Conservation (phyloP, 2,329 filamentous ascomycete genomes). For the Fusarium agapanthi region DNA sequence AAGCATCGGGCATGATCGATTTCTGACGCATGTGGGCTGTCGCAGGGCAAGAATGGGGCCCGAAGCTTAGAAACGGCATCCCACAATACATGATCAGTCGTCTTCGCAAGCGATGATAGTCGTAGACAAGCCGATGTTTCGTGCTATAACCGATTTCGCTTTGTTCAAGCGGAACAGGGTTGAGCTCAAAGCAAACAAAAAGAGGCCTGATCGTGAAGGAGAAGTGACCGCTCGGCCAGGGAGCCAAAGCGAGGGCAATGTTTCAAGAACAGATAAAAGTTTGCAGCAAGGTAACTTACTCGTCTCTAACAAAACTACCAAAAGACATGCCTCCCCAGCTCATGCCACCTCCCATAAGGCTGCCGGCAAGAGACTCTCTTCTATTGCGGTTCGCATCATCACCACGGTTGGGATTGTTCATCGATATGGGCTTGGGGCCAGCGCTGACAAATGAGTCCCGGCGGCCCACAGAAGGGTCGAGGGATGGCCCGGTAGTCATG, state of each 20-base stretch:
- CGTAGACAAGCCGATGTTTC: neutral
- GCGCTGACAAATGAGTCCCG: slow-evolving; percentile 73
- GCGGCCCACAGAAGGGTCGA: slow-evolving; percentile 66
- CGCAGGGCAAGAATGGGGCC: slow-evolving; percentile 26
- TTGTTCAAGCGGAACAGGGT: neutral
- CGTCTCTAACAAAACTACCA: slow-evolving; percentile 95
- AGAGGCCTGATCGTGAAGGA: neutral
- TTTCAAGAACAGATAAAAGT: slow-evolving; percentile 1
- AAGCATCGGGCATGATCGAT: slow-evolving; percentile 13
- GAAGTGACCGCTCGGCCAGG: neutral
- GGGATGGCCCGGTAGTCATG: slow-evolving; percentile 68
- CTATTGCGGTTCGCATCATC: slow-evolving; percentile 65
- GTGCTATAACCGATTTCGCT: neutral
- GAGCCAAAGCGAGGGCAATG: slow-evolving; percentile 12
- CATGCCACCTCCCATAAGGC: slow-evolving; percentile 81
- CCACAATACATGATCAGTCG: slow-evolving; percentile 25
- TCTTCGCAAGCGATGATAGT: slow-evolving; percentile 1
- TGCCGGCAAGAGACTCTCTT: slow-evolving; percentile 70
- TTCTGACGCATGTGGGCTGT: slow-evolving; percentile 19
- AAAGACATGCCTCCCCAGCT: slow-evolving; percentile 98
- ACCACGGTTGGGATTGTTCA: slow-evolving; percentile 68
- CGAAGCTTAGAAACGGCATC: slow-evolving; percentile 37
- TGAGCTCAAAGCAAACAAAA: neutral
- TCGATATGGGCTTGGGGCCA: slow-evolving; percentile 72
- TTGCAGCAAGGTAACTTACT: slow-evolving; percentile 70